Base-by-base conservation (phyloP, 495 filamentous ascomycete species). In the Neurospora cerealis region DNA sequence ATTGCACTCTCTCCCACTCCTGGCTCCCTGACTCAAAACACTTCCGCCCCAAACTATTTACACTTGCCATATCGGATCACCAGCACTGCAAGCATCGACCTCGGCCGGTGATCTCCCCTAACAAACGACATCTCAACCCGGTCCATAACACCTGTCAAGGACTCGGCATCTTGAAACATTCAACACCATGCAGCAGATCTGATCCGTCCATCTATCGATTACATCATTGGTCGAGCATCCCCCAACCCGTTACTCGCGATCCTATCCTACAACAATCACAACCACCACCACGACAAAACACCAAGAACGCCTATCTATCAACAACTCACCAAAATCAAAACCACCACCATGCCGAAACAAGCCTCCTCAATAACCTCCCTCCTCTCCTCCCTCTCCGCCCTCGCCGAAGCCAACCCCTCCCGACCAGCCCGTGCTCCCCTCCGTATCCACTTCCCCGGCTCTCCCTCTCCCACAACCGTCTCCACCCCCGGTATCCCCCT, bases 401-500 rank as follows among this genome's bases (percentile, higher is more conserved):
- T 80, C 42, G 69, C 72, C 32, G 32, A 71, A 69, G 37, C 69
- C 71, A 37, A 37, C 66, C 46, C 40, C 42, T 46, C 75, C 19
- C 32, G 66, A 2, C 24, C 66, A n/a, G 54, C 5, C 71, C 72
- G 36, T 11, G 75, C 72, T 7, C 39, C 73, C 9, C 77, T 81
- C 15, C 77, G 77, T 36, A 76, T 81, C 54, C 79, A 81, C 73
- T 81, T 80, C 73, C 76, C 76, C 21, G 6, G 24, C 13, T 32
- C 24, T 2, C 6, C 13, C 24, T 60, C 48, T 28, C 60, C 66
- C 10, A 73, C 73, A 62, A 75, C 75, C 60, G 74, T 80, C 60
- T 34, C 69, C 42, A 39, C 36, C 4, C 77, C 77, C 2, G 78
- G 74, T 28, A 41, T 32, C 24, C 71, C 74, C 36, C 78, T 81